Evolutionary conservation across 176 grass and related monocot species (phyloP), one percentile per base, ranked within the genome.

Genomic region (Ensete ventricosum): DNA sequence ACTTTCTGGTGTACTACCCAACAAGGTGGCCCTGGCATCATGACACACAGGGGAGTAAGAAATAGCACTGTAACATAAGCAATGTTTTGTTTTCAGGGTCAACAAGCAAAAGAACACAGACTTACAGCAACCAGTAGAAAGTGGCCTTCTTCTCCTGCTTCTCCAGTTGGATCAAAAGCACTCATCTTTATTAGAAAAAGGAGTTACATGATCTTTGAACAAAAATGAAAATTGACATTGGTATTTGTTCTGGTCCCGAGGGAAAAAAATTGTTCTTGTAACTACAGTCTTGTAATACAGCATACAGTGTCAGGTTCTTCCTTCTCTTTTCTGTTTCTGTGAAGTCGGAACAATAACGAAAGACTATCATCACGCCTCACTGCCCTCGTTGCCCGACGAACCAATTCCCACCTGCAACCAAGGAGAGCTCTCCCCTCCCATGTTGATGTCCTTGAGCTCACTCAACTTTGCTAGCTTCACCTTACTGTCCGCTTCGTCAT

Each of bases 401-500:
- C 85, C 87, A 70, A 96, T 84, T 25, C 89, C 93, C 11, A 96
- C 89, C 81, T 88, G 89, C 68, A 96, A 78, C 89, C 93, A 96
- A 1, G 85, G 79, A 16, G 87, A 70, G 1, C 79, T 78, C 50
- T 86, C 89, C 12, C 84, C 76, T 0, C 81, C 81, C 78, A 90
- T 81, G 80, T 72, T 88, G 53, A 90, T 76, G 60, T 90, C 89
- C 64, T 86, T 90, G 62, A 89, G 89, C 9, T 90, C 89, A 11
- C 83, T 87, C 43, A 90, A 76, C 85, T 43, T 43, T 43, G 85
- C 81, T 52, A 77, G 82, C 71, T 88, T 90, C 19, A 77, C 62
- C 13, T 66, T 79, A 62, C 89, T 96, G 29, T 96, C 89, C 12
- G 76, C 83, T 83, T 92, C 89, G 16, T 92, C 87, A 12, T 96